Conservation (phyloP, 345 rosid genomes). For the Rhodamnia rubescens region DNA sequence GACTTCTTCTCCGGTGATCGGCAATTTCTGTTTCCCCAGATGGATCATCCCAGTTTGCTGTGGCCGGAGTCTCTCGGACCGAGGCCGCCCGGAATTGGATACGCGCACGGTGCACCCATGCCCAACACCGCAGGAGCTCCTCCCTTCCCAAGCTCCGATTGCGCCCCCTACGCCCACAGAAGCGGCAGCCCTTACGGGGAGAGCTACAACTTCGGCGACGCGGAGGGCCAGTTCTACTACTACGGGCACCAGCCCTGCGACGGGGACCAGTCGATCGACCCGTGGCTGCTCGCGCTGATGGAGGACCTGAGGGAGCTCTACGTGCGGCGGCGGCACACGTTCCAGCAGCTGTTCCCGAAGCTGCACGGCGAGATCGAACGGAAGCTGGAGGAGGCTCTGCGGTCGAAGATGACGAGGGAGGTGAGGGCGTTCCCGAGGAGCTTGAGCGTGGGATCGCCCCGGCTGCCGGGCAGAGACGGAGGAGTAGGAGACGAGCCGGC, state of each 20-base stretch:
- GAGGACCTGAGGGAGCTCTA: constrained; percentile 20
- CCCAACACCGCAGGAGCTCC: neutral
- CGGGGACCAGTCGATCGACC: constrained; percentile 5
- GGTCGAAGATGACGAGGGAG: neutral
- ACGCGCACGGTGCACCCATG: neutral
- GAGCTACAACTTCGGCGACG: neutral
- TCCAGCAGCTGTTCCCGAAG: constrained; percentile 14
- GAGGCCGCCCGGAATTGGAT: accelerated
- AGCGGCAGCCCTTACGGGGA: neutral
- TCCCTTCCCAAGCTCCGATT: neutral
- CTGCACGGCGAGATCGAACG: constrained; percentile 1
- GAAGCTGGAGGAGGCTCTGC: neutral
- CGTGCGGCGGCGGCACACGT: constrained; percentile 5
- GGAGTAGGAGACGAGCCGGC: neutral
- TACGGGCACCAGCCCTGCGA: neutral
- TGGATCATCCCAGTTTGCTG: neutral
- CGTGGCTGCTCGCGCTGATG: constrained; percentile 10
- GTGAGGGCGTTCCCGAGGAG: neutral
- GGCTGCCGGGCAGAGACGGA: neutral
- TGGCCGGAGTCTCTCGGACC: neutral
- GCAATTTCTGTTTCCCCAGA: neutral
- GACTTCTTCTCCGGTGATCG: neutral
- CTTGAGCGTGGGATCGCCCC: neutral
- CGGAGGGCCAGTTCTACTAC: neutral
- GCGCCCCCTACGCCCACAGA: neutral